phyloP scores from a whole-genome alignment of 2,329 filamentous ascomycete genomes.

The Geosmithia flava region DNA sequence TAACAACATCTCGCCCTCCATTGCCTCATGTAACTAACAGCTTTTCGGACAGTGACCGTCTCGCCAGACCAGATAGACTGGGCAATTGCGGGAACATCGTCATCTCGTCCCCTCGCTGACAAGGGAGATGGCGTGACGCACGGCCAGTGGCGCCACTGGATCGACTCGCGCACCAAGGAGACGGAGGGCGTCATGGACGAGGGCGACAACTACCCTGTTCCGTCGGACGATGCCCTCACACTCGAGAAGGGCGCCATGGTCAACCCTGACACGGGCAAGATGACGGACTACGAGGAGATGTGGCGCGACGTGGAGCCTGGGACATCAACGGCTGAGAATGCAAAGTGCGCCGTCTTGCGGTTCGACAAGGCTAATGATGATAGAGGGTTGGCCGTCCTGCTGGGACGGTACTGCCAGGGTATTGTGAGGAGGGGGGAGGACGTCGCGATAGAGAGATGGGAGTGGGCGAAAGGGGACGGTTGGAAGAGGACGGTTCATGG shows the following conservation, averaged over 20 bases:
- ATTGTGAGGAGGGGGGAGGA: conserved; percentile 30
- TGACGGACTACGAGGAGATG: conserved; percentile 52
- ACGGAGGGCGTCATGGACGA: conserved; percentile 33
- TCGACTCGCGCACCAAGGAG: conserved; percentile 37
- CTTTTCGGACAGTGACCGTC: conserved; percentile 1
- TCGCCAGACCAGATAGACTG: conserved; percentile 39
- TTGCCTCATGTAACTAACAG: background rate
- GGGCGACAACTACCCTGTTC: conserved; percentile 38
- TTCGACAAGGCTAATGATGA: conserved; percentile 7
- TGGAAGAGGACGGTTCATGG: conserved; percentile 24
- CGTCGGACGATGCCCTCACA: conserved; percentile 18
- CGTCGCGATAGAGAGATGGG: conserved; percentile 43
- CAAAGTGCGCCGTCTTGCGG: conserved; percentile 5
- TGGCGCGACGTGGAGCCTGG: conserved; percentile 39
- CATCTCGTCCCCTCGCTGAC: conserved; percentile 15
- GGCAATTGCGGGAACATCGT: conserved; percentile 49
- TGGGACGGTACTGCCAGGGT: conserved; percentile 45
- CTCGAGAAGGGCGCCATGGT: conserved; percentile 49
- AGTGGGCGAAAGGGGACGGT: conserved; percentile 16
- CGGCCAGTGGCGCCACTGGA: conserved; percentile 44
- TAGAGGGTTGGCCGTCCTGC: conserved; percentile 37
- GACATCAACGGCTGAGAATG: conserved; percentile 4
- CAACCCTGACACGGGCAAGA: conserved; percentile 38
- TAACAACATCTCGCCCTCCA: background rate
- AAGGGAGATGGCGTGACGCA: conserved; percentile 15